Conservation (phyloP, 306 rosid species). For the Cicer judaicum region DNA sequence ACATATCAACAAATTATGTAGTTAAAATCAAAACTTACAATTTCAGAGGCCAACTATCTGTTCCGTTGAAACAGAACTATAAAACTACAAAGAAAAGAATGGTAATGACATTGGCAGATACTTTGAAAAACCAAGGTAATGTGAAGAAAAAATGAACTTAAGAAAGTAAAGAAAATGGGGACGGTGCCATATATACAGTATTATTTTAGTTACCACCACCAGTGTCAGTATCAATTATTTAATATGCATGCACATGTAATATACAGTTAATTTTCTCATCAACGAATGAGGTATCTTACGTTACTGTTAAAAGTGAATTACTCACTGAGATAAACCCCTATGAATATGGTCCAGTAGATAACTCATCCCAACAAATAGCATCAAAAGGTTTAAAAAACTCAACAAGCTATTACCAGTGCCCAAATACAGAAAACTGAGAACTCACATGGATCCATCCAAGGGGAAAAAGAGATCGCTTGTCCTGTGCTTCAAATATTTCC, state of each 20-base stretch:
- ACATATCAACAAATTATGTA: slow-evolving; percentile 14
- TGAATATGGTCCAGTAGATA: slow-evolving; percentile 23
- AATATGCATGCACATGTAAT: neutral
- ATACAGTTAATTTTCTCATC: neutral
- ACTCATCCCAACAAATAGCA: slow-evolving; percentile 5
- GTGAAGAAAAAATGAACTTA: too few relatives aligned
- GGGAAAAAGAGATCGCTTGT: slow-evolving; percentile 85
- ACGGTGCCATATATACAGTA: neutral
- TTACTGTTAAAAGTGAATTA: neutral
- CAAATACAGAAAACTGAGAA: slow-evolving; percentile 36
- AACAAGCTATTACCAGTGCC: slow-evolving; percentile 14
- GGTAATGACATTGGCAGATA: too few relatives aligned
- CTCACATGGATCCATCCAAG: slow-evolving; percentile 99
- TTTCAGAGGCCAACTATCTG: neutral
- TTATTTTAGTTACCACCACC: neutral
- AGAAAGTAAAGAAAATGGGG: too few relatives aligned
- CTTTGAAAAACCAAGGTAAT: too few relatives aligned
- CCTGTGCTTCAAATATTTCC: slow-evolving; percentile 97
- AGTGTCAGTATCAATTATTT: neutral
- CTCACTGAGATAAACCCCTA: slow-evolving; percentile 4
- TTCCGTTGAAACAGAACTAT: too few relatives aligned
- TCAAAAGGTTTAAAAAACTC: slow-evolving; percentile 17
- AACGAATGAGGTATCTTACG: neutral
- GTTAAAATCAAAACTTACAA: neutral
- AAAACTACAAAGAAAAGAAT: too few relatives aligned